These are phyloP conservation scores for Talaromyces proteolyticus DNA, from an alignment of 495 filamentous ascomycete genomes.

Conservation along the genomic window DNA sequence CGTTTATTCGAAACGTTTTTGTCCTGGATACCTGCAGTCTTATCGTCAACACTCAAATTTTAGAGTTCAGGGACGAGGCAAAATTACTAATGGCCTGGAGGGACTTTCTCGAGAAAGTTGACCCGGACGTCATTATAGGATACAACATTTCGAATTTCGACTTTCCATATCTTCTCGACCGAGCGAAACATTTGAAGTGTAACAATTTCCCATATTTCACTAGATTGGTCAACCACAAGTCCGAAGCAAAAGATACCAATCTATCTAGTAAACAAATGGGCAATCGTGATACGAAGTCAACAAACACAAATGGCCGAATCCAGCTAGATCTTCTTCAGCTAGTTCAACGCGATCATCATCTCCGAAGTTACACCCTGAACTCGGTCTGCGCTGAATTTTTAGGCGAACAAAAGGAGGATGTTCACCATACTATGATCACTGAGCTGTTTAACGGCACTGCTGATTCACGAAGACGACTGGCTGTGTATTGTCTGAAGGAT, in stretches of 20 bases:
- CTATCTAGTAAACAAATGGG: conserved; percentile 99
- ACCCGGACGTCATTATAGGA: conserved; percentile 96
- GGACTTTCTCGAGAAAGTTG: conserved; percentile 83
- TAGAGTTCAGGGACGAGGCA: conserved; percentile 73
- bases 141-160: conserved; percentile 99
- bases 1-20: conserved; percentile 95
- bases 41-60: conserved; percentile 91
- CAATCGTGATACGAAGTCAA: conserved; percentile 86
- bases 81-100: conserved; percentile 86
- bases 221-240: conserved; percentile 57
- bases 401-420: conserved; percentile 97
- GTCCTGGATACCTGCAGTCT: conserved; percentile 82
- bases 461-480: conserved; percentile 82
- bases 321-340: conserved; percentile 92
- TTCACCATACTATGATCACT: conserved; percentile 98
- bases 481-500: conserved; percentile 97
- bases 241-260: conserved; percentile 67
- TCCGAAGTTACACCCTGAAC: conserved; percentile 96
- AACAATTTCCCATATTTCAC: conserved; percentile 78
- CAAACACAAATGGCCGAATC: conserved; percentile 89
- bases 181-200: conserved; percentile 78
- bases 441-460: conserved; percentile 93
- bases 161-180: conserved; percentile 91
- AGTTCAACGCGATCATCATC: conserved; percentile 88
- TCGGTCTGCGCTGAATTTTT: conserved; percentile 96